Percentiles rank a stretch among this genome's conserved stretches.
phyloP scores from a whole-genome alignment of 805 yeast species.

The Lipomyces lipofer region DNA sequence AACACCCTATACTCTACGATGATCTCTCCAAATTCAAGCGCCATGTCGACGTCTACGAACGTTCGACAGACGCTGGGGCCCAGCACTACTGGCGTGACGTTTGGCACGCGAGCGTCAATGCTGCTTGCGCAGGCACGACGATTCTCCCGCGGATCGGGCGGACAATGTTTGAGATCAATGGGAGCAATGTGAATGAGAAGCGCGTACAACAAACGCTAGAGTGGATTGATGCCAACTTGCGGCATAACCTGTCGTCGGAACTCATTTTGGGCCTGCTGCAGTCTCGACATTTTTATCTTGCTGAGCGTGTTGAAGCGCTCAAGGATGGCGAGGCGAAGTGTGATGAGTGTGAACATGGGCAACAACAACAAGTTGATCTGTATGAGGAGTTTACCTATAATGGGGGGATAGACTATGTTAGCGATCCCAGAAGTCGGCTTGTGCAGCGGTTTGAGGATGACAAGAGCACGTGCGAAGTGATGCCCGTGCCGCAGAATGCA shows the following conservation, averaged over 20 bases:
- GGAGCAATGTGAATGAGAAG: constrained; percentile 4
- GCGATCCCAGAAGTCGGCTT: constrained; percentile 5
- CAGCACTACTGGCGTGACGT: constrained; percentile 23
- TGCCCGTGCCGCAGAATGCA: too few species aligned
- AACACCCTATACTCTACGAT: constrained; percentile 16
- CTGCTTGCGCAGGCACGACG: neutral
- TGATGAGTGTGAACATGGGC: neutral
- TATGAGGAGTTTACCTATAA: constrained; percentile 8
- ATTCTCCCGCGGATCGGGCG: constrained; percentile 24
- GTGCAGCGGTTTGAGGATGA: constrained; percentile 16
- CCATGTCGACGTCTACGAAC: constrained; percentile 21
- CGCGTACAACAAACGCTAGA: constrained; percentile 19
- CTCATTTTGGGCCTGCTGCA: constrained; percentile 19
- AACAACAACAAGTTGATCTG: neutral
- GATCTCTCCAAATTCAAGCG: constrained; percentile 24
- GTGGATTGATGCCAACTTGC: constrained; percentile 22
- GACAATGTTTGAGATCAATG: constrained; percentile 20
- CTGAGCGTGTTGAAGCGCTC: constrained; percentile 3
- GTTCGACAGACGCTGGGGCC: constrained; percentile 3
- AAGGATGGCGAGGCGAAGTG: neutral
- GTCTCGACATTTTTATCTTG: constrained; percentile 18
- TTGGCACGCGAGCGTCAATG: neutral
- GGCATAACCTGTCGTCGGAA: constrained; percentile 14
- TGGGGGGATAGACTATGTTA: constrained; percentile 10
- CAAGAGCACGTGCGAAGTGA: too few species aligned